These are phyloP conservation scores for Calcarisporium arbuscula DNA, from an alignment of 2,329 filamentous ascomycete species.

Conservation along the genomic window DNA sequence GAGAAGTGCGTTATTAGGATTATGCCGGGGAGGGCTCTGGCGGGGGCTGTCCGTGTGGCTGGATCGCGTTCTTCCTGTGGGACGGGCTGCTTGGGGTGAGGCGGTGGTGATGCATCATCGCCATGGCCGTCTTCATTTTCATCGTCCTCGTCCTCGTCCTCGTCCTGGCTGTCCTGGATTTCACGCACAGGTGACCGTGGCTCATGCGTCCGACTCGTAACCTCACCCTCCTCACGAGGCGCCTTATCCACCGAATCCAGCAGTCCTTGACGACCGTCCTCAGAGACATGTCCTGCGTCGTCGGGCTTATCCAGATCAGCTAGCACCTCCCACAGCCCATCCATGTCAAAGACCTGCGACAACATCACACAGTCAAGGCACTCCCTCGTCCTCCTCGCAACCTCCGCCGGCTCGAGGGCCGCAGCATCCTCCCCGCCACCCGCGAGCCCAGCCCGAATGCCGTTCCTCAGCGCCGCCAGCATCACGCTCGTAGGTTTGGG, in stretches of 20 bases:
- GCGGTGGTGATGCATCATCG: slow-evolving; percentile 11
- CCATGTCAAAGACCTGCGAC: slow-evolving; percentile 51
- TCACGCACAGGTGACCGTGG: slow-evolving; percentile 13
- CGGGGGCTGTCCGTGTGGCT: neutral
- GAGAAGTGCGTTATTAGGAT: slow-evolving; percentile 52
- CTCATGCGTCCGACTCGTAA: neutral
- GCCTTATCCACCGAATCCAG: no score
- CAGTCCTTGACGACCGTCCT: no score
- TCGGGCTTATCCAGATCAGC: slow-evolving; percentile 38
- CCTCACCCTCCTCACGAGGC: neutral
- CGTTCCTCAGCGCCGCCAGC: slow-evolving; percentile 34
- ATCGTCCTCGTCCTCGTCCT: slow-evolving; percentile 16
- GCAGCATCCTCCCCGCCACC: slow-evolving; percentile 6
- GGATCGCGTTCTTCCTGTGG: neutral
- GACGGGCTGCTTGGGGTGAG: no score
- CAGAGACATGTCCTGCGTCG: neutral
- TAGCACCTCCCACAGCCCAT: slow-evolving; percentile 52
- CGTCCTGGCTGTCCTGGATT: slow-evolving; percentile 28
- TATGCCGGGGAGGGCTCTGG: slow-evolving; percentile 18
- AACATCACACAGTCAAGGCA: slow-evolving; percentile 46
- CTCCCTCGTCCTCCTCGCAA: slow-evolving; percentile 17
- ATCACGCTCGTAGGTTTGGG: slow-evolving; percentile 36
- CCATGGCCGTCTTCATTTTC: neutral
- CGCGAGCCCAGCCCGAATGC: slow-evolving; percentile 29
- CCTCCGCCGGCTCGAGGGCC: slow-evolving; percentile 6